A percentile compares a stretch with the other conserved stretches of the same genome.
These are phyloP conservation scores for Sarocladium brachiariae DNA, from an alignment of 2,329 filamentous ascomycete genomes.

Conservation along the genomic window DNA sequence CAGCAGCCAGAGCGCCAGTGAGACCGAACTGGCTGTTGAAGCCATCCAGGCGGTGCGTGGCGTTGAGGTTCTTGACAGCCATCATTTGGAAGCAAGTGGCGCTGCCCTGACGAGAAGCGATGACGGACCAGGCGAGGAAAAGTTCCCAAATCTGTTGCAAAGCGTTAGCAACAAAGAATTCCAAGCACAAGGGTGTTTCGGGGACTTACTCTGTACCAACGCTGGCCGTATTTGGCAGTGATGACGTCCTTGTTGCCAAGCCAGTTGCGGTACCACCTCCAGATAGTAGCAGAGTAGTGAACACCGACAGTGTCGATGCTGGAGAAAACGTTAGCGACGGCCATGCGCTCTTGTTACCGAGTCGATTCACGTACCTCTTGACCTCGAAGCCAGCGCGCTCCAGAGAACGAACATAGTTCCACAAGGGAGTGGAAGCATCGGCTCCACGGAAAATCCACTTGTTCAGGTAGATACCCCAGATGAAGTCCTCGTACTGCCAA, in stretches of 20 bases:
- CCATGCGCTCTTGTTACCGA: background rate
- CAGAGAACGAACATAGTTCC: slow-evolving; percentile 76
- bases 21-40: slow-evolving; percentile 63
- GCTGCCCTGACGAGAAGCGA: slow-evolving; percentile 74
- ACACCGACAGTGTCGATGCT: slow-evolving; percentile 87
- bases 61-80: slow-evolving; percentile 85
- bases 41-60: slow-evolving; percentile 73
- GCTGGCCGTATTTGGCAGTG: slow-evolving; percentile 85
- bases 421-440: slow-evolving; percentile 88
- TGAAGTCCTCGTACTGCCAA: slow-evolving; percentile 97
- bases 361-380: slow-evolving; percentile 42
- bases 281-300: slow-evolving; percentile 93
- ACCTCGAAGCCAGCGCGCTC: slow-evolving; percentile 69
- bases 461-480: slow-evolving; percentile 99
- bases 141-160: slow-evolving; percentile 80
- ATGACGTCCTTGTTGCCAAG: slow-evolving; percentile 89
- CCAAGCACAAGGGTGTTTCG: too few relatives aligned
- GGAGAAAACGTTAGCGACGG: background rate
- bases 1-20: slow-evolving; percentile 44
- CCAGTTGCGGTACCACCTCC: slow-evolving; percentile 99
- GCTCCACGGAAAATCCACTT: slow-evolving; percentile 98
- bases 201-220: slow-evolving; percentile 81
- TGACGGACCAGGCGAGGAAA: slow-evolving; percentile 81
- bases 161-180: too few relatives aligned
- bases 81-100: slow-evolving; percentile 85